Evolutionary conservation across 345 rosid genomes (phyloP), one percentile per base, ranked within the genome.

Genomic region (Salix exigua): DNA sequence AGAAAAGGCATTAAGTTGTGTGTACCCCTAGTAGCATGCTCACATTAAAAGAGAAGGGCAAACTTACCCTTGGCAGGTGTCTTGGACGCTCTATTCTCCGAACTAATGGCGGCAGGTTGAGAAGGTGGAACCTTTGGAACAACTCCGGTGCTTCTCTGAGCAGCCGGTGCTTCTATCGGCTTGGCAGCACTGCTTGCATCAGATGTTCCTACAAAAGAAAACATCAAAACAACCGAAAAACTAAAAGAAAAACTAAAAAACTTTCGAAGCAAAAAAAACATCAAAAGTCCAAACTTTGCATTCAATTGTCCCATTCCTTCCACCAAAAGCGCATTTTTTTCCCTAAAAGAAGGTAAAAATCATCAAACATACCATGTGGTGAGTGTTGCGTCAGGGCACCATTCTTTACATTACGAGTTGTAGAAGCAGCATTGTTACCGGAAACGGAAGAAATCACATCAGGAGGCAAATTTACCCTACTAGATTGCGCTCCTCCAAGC

Each of bases 71-170:
- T 94, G 21, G 87, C 71, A n/a, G 93, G 83, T 9, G 91, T 83
- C 2, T 81, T 21, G 0, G 85, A 71, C 12, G 84, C 80, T 8
- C 73, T 63, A 42, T 53, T 44, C 31, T 87, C 90, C 67, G 94
- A 70, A 78, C 42, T 91, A 86, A 85, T 4, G 89, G 90, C 0
- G 85, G 95, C 66, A 75, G 94, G 69, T 77, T 86, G 98, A 86
- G 97, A 88, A 83, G 94, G 79, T 63, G 95, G 93, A 87, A 88
- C 93, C 85, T 96, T 94, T 0, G 97, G 95, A 84, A 89, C 82
- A 85, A 84, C 81, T 80, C 81, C 88, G 74, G 62, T 55, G 80
- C 77, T 83, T 79, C 86, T 83, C 77, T 83, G 87, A 66, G 84
- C 21, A 68, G 82, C 44, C 18, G 87, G 16, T 14, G 79, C 50